Base-by-base conservation (phyloP, 768 basidiomycete species). In the Macrolepiota albuminosa region DNA sequence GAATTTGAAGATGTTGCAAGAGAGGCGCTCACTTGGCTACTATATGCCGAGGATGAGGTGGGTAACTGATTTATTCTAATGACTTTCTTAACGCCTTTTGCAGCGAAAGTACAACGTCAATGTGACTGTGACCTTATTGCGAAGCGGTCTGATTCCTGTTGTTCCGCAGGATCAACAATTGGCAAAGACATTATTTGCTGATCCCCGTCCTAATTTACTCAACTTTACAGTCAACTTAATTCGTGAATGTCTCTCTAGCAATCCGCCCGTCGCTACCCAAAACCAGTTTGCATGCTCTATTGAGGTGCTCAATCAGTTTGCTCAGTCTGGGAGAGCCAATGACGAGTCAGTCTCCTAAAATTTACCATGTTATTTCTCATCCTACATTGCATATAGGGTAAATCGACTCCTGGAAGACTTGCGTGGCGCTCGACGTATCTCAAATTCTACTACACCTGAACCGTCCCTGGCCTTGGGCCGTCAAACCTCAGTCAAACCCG, bases 81-180 rank as follows among this genome's bases (percentile, higher is more conserved):
- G 46, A 56, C 62, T 13, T 16, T 58, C 18, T 29, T 65, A 21
- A 68, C 31, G 21, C 42, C 37, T 63, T 64, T 59, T 54, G 8
- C 66, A 95, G 93, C 93, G 97, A 67, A 99, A 99, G 75, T 90
- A 91, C 75, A 98, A 98, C 69, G 87, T 98, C 11, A 85, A 94
- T 11, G 96, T 97, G 64, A 97, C 95, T 0, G 86, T 93, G 33
- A 91, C 93, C 1, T 81, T 99, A 40, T 77, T 98, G 56, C 85
- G 89, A 47, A 91, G 91, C 56, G 87, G 90, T 53, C 82, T 98
- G 26, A 81, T 99, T 70, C 85, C 83, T 63, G 78, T 86, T 36
- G 76, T 78, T 16, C 84, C 94, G 40, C 88, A 93, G 68, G 97
- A 99, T 71, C 87, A 90, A 63, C 93, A 95, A 70, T 77, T 99